phyloP scores from a whole-genome alignment of 352 stramenopile species.

The Phytopythium helicoides region DNA sequence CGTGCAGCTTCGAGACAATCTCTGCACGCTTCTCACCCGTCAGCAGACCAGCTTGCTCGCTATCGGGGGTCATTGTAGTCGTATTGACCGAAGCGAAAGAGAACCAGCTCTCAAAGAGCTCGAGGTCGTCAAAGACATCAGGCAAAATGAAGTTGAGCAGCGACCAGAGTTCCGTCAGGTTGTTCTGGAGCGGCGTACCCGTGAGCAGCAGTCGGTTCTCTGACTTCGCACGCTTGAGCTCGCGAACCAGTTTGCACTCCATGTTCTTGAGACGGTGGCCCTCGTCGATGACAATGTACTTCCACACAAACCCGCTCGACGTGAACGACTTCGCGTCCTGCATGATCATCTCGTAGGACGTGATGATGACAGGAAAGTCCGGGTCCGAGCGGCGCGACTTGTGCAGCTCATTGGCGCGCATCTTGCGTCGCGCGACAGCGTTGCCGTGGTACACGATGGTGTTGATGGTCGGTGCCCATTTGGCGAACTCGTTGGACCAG shows the following conservation, averaged over 20 bases:
- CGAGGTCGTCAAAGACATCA: slow-evolving; percentile 96
- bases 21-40: slow-evolving; percentile 90
- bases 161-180: slow-evolving; percentile 97
- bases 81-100: slow-evolving; percentile 81
- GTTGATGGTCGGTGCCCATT: slow-evolving; percentile 89
- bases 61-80: slow-evolving; percentile 47
- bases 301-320: slow-evolving; percentile 71
- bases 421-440: slow-evolving; percentile 33
- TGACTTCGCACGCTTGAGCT: slow-evolving; percentile 92
- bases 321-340: slow-evolving; percentile 64
- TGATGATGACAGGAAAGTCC: slow-evolving; percentile 87
- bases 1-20: slow-evolving; percentile 95
- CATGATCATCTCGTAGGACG: slow-evolving; percentile 88
- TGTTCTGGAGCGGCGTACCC: slow-evolving; percentile 98
- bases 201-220: slow-evolving; percentile 94
- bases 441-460: slow-evolving; percentile 97
- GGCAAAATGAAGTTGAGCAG: slow-evolving; percentile 98
- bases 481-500: slow-evolving; percentile 93
- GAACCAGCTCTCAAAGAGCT: slow-evolving; percentile 99
- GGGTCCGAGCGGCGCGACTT: slow-evolving; percentile 46
- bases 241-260: slow-evolving; percentile 92
- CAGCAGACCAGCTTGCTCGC: slow-evolving; percentile 62
- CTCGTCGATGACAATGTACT: slow-evolving; percentile 98
- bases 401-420: slow-evolving; percentile 52
- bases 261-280: slow-evolving; percentile 98